Conservation (phyloP, 116 monocot genomes). For the Papilionanthe hybrid region DNA sequence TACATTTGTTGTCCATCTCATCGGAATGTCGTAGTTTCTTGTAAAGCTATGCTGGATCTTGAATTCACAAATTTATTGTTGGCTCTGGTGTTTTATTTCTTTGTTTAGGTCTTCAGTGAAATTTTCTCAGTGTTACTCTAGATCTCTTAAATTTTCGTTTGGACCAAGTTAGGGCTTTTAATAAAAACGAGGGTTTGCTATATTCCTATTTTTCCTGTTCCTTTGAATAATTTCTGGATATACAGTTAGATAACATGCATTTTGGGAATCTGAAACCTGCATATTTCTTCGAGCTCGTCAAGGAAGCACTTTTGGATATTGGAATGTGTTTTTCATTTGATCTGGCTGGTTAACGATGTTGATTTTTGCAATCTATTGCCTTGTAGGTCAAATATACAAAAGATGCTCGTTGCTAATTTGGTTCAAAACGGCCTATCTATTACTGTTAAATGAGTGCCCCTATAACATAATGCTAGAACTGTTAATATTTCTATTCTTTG, state of each 20-base stretch:
- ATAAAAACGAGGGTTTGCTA: background rate
- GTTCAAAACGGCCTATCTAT: background rate
- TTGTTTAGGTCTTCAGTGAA: background rate
- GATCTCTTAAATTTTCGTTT: background rate
- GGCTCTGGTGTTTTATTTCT: background rate
- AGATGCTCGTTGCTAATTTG: background rate
- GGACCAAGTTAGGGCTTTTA: background rate
- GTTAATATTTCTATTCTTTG: background rate
- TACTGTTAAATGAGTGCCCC: background rate
- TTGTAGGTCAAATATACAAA: background rate
- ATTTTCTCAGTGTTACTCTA: background rate
- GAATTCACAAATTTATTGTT: background rate
- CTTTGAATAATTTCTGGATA: background rate
- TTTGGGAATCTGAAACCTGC: background rate
- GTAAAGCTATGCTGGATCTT: background rate
- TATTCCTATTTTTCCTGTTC: no score
- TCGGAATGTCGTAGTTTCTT: background rate
- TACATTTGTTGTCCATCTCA: background rate
- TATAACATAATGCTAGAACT: background rate
- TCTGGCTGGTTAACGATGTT: background rate
- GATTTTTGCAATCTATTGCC: background rate
- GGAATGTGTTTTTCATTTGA: background rate
- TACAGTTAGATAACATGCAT: constrained; percentile 1
- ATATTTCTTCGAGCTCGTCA: background rate
- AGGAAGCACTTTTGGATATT: background rate